These are phyloP conservation scores for Aschersonia sp. DNA, from an alignment of 2,329 filamentous ascomycete genomes.

Conservation along the genomic window DNA sequence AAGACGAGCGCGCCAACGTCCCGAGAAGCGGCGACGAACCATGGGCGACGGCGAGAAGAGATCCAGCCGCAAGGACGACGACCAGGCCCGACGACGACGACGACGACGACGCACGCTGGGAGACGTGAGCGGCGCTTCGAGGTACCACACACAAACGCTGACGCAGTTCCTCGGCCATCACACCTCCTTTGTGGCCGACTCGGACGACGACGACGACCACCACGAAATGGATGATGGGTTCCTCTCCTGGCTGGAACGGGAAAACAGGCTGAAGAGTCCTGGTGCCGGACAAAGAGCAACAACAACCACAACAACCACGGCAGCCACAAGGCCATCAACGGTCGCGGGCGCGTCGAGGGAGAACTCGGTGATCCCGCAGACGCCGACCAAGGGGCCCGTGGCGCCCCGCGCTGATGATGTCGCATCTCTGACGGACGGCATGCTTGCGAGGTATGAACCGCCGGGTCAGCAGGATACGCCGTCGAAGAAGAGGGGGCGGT, in stretches of 20 bases:
- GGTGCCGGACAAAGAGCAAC: too few species aligned
- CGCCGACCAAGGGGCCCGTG: conserved; percentile 16
- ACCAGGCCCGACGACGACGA: conserved; percentile 1
- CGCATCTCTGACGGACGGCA: conserved; percentile 24
- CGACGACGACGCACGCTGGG: conserved; percentile 17
- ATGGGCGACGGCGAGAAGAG: conserved; percentile 11
- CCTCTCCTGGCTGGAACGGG: conserved; percentile 16
- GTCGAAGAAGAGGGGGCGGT: conserved; percentile 9
- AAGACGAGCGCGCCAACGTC: background rate
- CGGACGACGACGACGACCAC: conserved; percentile 18
- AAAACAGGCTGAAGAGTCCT: too few species aligned
- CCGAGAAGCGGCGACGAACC: conserved; percentile 13
- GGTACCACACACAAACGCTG: conserved; percentile 26
- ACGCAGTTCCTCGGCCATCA: conserved; percentile 21
- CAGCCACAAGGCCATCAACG: conserved; percentile 12
- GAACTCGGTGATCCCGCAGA: conserved; percentile 25
- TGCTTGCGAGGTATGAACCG: conserved; percentile 24
- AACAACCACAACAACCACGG: conserved; percentile 5
- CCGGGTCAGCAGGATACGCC: conserved; percentile 20
- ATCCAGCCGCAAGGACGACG: background rate
- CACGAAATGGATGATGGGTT: conserved; percentile 13
- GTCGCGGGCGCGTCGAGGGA: conserved; percentile 10
- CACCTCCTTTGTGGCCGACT: conserved; percentile 19
- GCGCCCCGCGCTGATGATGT: too few species aligned
- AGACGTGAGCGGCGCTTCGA: conserved; percentile 14